Evolutionary conservation across 2,329 filamentous ascomycete genomes (phyloP).

Genomic region (Paraphaeosphaeria sporulosa): DNA sequence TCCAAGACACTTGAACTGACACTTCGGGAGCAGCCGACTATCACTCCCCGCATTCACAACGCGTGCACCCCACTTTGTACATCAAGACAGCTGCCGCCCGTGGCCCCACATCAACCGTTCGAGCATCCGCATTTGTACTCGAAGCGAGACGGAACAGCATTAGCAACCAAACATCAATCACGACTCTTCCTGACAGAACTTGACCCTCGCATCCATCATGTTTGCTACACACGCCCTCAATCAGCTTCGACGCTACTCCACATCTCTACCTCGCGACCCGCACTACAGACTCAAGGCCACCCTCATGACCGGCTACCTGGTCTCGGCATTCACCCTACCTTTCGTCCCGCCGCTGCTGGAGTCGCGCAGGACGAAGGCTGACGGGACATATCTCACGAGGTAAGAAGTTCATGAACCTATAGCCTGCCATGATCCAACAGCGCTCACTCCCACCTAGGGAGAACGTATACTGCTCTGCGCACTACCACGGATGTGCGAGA

Average conservation of each 20-base stretch:
- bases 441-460: constrained; percentile 22
- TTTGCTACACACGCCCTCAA: constrained; percentile 40
- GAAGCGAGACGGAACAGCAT: background rate
- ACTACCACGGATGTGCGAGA: constrained; percentile 24
- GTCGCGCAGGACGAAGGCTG: constrained; percentile 44
- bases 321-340: constrained; percentile 48
- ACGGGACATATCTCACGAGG: constrained; percentile 49
- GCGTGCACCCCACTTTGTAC: background rate
- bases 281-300: constrained; percentile 45
- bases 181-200: background rate
- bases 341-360: constrained; percentile 51
- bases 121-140: background rate
- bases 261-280: constrained; percentile 43
- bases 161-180: background rate
- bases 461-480: constrained; percentile 25
- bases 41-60: background rate
- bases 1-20: background rate
- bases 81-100: background rate
- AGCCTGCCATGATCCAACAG: background rate
- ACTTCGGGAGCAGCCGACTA: background rate
- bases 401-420: constrained; percentile 19
- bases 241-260: constrained; percentile 47
- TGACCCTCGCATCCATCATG: constrained; percentile 27
- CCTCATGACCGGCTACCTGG: constrained; percentile 48
- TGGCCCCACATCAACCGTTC: constrained; percentile 10